phyloP scores from a whole-genome alignment of 441 rosid species.

The Gossypium trilobum region DNA sequence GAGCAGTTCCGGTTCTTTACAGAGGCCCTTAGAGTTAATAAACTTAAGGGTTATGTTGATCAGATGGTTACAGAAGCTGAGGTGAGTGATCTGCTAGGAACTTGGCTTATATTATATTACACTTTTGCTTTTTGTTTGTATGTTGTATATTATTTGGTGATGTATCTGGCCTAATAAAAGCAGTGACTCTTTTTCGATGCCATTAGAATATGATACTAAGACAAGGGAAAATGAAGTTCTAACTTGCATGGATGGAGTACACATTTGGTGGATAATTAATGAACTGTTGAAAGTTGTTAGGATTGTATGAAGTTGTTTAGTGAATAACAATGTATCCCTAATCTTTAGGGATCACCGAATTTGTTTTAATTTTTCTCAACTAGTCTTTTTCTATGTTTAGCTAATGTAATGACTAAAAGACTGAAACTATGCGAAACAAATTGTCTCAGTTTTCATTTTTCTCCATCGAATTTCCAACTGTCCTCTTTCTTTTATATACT shows the following conservation, averaged over 20 bases:
- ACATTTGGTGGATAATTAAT: background rate
- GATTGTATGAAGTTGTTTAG: too few relatives aligned
- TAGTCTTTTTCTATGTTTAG: too few relatives aligned
- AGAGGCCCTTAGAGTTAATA: slow-evolving; percentile 74
- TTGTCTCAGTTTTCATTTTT: too few relatives aligned
- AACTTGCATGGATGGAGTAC: background rate
- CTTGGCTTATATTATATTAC: background rate
- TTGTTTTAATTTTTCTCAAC: too few relatives aligned
- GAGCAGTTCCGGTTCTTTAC: slow-evolving; percentile 98
- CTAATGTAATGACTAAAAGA: too few relatives aligned
- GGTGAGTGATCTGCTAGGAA: slow-evolving; percentile 30
- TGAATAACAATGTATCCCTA: too few relatives aligned
- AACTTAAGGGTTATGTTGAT: slow-evolving; percentile 83
- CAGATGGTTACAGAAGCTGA: slow-evolving; percentile 92
- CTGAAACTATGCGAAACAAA: too few relatives aligned
- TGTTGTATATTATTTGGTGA: background rate
- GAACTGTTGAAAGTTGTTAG: background rate
- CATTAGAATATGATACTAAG: background rate
- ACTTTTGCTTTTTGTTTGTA: background rate
- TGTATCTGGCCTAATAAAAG: background rate
- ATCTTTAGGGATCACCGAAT: too few relatives aligned
- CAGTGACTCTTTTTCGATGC: background rate
- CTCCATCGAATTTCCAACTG: too few relatives aligned
- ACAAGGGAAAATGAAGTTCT: background rate
- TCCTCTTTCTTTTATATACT: too few relatives aligned